These are phyloP conservation scores for Aureobasidium leucospermi DNA, from an alignment of 2,329 filamentous ascomycete species.

Conservation along the genomic window DNA sequence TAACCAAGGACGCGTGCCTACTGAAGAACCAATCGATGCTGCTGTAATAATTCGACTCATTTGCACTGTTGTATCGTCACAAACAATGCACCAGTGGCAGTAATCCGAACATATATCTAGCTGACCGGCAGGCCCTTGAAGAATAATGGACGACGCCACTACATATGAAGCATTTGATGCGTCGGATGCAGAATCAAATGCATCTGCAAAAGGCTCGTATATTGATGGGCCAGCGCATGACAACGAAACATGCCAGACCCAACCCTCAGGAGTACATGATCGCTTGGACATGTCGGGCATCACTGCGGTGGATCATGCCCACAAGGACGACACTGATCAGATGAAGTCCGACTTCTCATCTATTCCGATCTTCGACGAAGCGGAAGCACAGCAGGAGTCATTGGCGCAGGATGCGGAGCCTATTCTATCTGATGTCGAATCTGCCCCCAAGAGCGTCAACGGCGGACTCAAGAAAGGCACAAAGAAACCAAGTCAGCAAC, in stretches of 20 bases:
- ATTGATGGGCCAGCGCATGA: constrained; percentile 4
- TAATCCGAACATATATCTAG: not conserved
- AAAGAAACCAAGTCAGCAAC: not conserved
- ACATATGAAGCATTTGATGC: not conserved
- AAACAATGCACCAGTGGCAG: not conserved
- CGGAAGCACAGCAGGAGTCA: not conserved
- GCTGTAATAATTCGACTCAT: not conserved
- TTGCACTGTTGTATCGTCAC: not conserved
- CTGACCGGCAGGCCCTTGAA: not conserved
- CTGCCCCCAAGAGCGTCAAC: not conserved
- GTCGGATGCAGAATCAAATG: not conserved
- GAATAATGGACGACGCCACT: not conserved
- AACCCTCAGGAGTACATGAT: not conserved
- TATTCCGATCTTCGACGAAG: not conserved
- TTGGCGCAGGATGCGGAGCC: not conserved
- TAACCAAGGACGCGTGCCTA: too few species aligned
- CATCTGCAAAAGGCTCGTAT: not conserved
- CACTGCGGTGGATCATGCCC: not conserved
- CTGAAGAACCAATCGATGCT: too few species aligned
- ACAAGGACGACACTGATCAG: not conserved
- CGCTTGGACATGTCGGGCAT: not conserved
- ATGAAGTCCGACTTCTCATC: not conserved
- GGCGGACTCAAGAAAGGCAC: not conserved
- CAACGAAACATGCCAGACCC: not conserved
- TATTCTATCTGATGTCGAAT: not conserved